Conservation (phyloP, 1,284 basidiomycete genomes). For the Apiotrichum sp. region DNA sequence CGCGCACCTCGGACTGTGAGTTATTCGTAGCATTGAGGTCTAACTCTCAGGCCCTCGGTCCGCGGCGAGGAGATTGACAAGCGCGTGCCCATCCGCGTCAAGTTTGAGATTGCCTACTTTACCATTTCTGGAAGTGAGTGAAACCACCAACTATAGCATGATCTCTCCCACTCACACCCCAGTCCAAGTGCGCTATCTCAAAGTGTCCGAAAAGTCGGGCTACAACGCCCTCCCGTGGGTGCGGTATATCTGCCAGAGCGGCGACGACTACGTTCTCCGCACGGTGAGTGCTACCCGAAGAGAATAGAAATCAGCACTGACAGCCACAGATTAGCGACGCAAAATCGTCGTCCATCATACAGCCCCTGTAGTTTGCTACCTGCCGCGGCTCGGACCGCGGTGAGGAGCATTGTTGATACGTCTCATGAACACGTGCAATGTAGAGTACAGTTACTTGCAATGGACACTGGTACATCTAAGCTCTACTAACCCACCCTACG, state of each 20-base stretch:
- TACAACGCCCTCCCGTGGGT: slow-evolving; percentile 60
- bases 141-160: not conserved
- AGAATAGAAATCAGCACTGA: not conserved
- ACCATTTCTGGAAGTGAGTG: slow-evolving; percentile 89
- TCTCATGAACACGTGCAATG: not conserved
- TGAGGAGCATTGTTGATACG: not conserved
- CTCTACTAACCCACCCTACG: not conserved
- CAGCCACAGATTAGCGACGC: slow-evolving; percentile 32
- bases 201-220: slow-evolving; percentile 97
- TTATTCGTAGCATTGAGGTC: not conserved
- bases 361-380: slow-evolving; percentile 27
- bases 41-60: slow-evolving; percentile 55
- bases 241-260: slow-evolving; percentile 75
- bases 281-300: slow-evolving; percentile 22
- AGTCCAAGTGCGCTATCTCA: slow-evolving; percentile 67
- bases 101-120: slow-evolving; percentile 90
- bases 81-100: slow-evolving; percentile 89
- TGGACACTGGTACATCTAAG: not conserved
- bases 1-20: slow-evolving; percentile 77
- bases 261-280: slow-evolving; percentile 71
- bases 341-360: slow-evolving; percentile 41
- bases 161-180: not conserved
- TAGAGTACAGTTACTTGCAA: not conserved
- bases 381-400: too few species aligned
- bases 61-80: slow-evolving; percentile 78